Base-by-base conservation (phyloP, 2,329 filamentous ascomycete species). In the Clarireedia homoeocarpa region DNA sequence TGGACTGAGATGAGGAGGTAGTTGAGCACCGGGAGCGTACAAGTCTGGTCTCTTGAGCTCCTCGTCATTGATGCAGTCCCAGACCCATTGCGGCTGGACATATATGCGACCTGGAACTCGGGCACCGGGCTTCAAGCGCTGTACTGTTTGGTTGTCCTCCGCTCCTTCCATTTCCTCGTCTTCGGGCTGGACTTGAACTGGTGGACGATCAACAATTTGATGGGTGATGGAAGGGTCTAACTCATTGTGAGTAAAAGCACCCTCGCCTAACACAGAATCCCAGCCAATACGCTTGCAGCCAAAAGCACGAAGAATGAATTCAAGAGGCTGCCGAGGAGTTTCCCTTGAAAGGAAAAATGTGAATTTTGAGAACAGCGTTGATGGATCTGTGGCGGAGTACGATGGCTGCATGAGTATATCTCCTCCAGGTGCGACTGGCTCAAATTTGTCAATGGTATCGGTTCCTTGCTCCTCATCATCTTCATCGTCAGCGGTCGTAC, bases 1-100 rank as follows among this genome's bases (percentile, higher is more conserved):
- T 26, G 94, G 94, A 71, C 91, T 97, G 65, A 99, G 73, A 78
- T 99, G 94, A 12, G 94, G 94, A 23, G 94, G 94, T 34, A 99
- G 78, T 63, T 89, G 85, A 17, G 91, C 87, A 17, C 94, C 94
- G 2, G 94, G 94, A 0, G 86, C 89, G 67, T 99, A 99, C 38
- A 91, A 74, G 68, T 96, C 90, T 34, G 91, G 83, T 62, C 88
- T 81, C 70, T 96, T 85, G 55, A 99, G 76, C 72, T 92, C 90
- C 60, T 90, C 89, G 47, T 94, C 89, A 70, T 99, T 99, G 70
- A 96, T 76, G 66, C 89, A 92, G 69, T 99, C 94, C 94, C 94
- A 99, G 4, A 99, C 84, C 92, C 95, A 99, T 71, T 99, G 94
- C 20, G 94, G 94, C 75, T 99, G 94, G 55, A 99, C 75, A 65